These are phyloP conservation scores for Purpureocillium lavendulum DNA, from an alignment of 2,329 filamentous ascomycete genomes.

Conservation along the genomic window DNA sequence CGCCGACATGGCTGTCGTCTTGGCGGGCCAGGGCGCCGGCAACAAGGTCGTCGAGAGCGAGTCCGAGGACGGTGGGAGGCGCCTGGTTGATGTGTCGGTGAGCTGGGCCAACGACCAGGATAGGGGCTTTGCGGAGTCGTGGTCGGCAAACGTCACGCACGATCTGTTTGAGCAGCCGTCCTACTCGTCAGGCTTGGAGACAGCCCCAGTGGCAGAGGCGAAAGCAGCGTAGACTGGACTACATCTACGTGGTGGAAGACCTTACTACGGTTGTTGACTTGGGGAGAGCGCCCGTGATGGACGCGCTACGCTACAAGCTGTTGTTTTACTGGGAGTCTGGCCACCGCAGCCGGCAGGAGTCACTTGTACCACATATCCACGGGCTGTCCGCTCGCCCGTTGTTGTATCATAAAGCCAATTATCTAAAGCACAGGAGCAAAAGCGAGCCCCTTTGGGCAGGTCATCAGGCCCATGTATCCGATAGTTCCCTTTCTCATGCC, in stretches of 20 bases:
- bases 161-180: constrained; percentile 24
- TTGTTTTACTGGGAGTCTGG: too few relatives aligned
- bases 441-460: neutral
- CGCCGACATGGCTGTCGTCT: constrained; percentile 54
- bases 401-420: neutral
- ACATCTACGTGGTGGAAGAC: too few relatives aligned
- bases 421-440: neutral
- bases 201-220: constrained; percentile 4
- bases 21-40: constrained; percentile 42
- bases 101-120: constrained; percentile 44
- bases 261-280: too few relatives aligned
- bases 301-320: too few relatives aligned
- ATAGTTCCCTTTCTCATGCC: too few relatives aligned
- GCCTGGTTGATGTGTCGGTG: constrained; percentile 34
- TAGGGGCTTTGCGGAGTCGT: constrained; percentile 34
- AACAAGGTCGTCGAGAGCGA: constrained; percentile 32
- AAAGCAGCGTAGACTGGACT: neutral
- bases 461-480: too few relatives aligned
- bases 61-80: constrained; percentile 10
- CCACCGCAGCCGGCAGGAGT: too few relatives aligned
- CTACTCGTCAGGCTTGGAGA: neutral
- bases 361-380: neutral
- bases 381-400: constrained; percentile 3
- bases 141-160: constrained; percentile 48
- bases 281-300: too few relatives aligned